Percentiles rank a stretch among this genome's conserved stretches.
phyloP scores from a whole-genome alignment of 371 early-diverging fungal species.

The Mucor sp. region DNA sequence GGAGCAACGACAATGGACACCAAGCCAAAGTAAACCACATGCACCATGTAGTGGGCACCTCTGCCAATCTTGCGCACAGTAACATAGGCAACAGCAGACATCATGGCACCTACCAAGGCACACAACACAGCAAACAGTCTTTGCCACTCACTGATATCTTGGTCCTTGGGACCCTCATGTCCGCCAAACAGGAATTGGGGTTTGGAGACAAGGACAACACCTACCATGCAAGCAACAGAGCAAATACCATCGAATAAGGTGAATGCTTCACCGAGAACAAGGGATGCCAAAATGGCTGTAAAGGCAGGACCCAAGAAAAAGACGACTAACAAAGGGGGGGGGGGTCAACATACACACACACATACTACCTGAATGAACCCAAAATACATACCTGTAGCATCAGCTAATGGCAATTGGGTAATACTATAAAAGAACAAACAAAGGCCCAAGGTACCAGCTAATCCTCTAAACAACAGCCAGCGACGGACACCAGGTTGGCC shows the following conservation, averaged over 20 bases:
- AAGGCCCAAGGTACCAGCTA: constrained; percentile 68
- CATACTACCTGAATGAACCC: no score
- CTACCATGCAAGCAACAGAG: constrained; percentile 59
- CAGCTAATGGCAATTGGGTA: constrained; percentile 69
- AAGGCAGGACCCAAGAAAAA: constrained; percentile 82
- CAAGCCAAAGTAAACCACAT: constrained; percentile 75
- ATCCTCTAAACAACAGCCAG: constrained; percentile 67
- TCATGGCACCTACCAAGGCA: constrained; percentile 63
- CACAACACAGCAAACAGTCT: constrained; percentile 48
- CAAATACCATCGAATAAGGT: constrained; percentile 60
- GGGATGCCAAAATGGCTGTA: constrained; percentile 68
- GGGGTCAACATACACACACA: not conserved
- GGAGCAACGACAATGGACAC: constrained; percentile 52
- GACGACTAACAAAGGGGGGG: constrained; percentile 37
- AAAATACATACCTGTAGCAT: constrained; percentile 62
- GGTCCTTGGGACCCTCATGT: not conserved
- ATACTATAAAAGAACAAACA: constrained; percentile 75
- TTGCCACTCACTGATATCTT: constrained; percentile 14
- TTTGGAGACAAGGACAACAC: constrained; percentile 68
- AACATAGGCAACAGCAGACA: constrained; percentile 70
- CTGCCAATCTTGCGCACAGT: constrained; percentile 74
- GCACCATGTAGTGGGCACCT: constrained; percentile 69
- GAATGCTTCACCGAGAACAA: constrained; percentile 70
- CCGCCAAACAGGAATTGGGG: constrained; percentile 66
- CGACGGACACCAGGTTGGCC: constrained; percentile 53